Evolutionary conservation across 129 eudicot species (phyloP), one percentile per base, ranked within the genome.

Genomic region (carrot (Daucus carota)): DNA sequence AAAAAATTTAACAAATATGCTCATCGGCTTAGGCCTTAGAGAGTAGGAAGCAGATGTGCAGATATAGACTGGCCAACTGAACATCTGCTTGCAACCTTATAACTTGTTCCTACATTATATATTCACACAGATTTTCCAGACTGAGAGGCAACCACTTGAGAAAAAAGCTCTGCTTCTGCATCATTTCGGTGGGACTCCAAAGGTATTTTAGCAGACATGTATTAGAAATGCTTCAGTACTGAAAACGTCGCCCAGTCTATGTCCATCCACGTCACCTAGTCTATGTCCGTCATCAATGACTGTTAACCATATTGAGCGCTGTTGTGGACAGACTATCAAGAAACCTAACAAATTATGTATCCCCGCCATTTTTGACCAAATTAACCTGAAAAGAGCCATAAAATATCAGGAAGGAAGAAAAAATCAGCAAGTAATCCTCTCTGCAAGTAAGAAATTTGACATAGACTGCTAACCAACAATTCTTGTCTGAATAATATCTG

Each of bases 401-500:
- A n/a, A 36, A 1, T 36, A 36, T 36, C 40, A 36, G 40, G 40
- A 1, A 36, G 40, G 40, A 36, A 36, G 40, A 36, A 36, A 36
- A 36, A 1, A 1, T 36, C 5, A 36, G 40, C 40, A 36, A 36
- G 40, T 91, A 59, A 91, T 91, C 82, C 97, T 89, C 79, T 94
- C 97, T 26, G 97, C 97, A 29, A 94, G 97, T 79, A 91, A 82
- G 77, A 91, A 91, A 81, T 94, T 94, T 17, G 96, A 76, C 91
- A 94, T 80, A 89, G 81, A 81, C 99, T 94, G 50, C 96, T 94
- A 76, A 94, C 99, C 79, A 94, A 85, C 74, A 91, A 83, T 81
- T 94, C 96, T 89, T 94, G 99, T 81, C 97, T 88, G 82, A 94
- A 91, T 78, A 94, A 81, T 76, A 96, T 84, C 85, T 86, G 99